Evolutionary conservation across 75 land plant genomes (phyloP), one percentile per base, ranked within the genome.

Genomic region (Sequoiadendron giganteum): DNA sequence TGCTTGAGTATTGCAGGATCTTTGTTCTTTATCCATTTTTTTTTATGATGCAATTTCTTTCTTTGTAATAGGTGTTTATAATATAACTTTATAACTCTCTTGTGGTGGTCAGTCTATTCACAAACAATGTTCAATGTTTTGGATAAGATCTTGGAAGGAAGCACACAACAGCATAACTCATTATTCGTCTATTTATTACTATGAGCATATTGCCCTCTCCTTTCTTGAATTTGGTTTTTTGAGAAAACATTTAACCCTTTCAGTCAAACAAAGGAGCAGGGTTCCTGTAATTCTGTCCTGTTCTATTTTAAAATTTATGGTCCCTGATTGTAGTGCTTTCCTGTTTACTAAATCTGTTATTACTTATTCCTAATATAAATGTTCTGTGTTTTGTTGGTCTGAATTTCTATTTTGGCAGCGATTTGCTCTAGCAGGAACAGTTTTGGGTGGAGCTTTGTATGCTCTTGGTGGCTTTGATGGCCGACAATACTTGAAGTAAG

Each of bases 401-500:
- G 34, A 19, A 42, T 25, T 43, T 30, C 15, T 82, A 28, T 43
- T 84, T 38, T 88, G 34, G 80, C 88, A 97, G 99, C 88, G 98
- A 21, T 94, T 95, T 90, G 91, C 95, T 88, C 90, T 91, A 86
- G 96, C 93, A 87, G 94, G 95, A 39, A 91, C 88, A 32, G 98
- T 96, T 86, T 54, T 93, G 38, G 87, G 93, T 82, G 97, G 98
- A 32, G 97, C 81, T 13, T 72, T 97, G 25, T 97, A 96, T 91
- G 95, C 93, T 48, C 87, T 94, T 61, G 99, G 98, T 54, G 98
- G 99, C 49, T 97, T 86, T 89, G 92, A 96, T 91, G 99, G 96
- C 36, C 87, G 79, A 3, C 70, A 90, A 80, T 97, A 97, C 85
- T 49, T 96, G 61, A 88, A 54, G 97, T 95, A 92, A 92, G 93